Conservation (phyloP, 164 flowering plant genomes). For the Aristolochia contorta region DNA sequence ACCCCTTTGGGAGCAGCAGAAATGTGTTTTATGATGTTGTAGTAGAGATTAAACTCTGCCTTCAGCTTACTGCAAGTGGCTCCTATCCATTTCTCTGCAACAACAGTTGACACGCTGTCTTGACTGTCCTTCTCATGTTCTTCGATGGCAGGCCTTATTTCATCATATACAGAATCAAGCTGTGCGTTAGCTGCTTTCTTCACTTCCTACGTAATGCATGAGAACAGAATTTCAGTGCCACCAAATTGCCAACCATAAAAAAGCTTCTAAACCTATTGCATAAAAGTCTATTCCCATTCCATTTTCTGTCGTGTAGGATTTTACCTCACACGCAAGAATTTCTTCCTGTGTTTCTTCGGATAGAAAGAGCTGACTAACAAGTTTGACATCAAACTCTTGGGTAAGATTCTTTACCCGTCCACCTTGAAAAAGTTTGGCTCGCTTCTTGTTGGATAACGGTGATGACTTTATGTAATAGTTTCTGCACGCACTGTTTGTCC, state of each 20-base stretch:
- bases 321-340: conserved; percentile 59
- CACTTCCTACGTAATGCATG: conserved; percentile 34
- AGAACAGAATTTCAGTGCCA: not conserved
- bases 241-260: too few species aligned
- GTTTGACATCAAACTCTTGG: conserved; percentile 46
- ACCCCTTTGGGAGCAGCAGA: conserved; percentile 26
- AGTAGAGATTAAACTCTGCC: conserved; percentile 70
- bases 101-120: conserved; percentile 56
- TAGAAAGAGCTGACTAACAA: conserved; percentile 38
- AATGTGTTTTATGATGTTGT: conserved; percentile 47
- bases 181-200: conserved; percentile 41
- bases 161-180: conserved; percentile 58
- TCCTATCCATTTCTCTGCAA: conserved; percentile 88
- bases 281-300: not conserved
- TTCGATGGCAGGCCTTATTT: conserved; percentile 81
- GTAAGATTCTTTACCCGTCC: conserved; percentile 32
- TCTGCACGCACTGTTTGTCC: conserved; percentile 39
- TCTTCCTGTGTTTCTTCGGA: conserved; percentile 67
- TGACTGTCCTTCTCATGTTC: conserved; percentile 83
- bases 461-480: conserved; percentile 35
- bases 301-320: not conserved
- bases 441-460: conserved; percentile 34
- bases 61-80: conserved; percentile 59
- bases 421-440: conserved; percentile 20
- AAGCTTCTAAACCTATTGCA: not conserved